phyloP scores from a whole-genome alignment of 176 grass and related monocot genomes.

The Ananas comosus region DNA sequence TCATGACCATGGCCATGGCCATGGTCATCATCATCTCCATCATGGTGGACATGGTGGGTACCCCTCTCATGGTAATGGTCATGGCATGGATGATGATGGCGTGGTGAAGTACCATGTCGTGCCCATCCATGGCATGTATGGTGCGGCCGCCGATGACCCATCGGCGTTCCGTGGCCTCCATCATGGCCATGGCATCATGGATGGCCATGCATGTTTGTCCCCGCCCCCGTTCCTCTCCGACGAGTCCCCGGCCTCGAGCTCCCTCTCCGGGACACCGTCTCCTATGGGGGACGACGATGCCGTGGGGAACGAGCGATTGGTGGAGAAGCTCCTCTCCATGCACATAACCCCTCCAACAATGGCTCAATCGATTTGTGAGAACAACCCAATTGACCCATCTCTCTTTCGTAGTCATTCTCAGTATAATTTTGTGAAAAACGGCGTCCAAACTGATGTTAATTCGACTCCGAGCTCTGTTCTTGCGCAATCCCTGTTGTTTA shows the following conservation, averaged over 20 bases:
- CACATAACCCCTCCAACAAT: background rate
- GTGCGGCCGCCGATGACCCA: background rate
- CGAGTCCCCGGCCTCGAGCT: slow-evolving; percentile 3
- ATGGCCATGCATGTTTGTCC: slow-evolving; percentile 3
- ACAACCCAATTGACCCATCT: background rate
- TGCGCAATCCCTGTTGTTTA: background rate
- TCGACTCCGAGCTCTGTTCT: background rate
- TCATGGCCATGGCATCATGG: background rate
- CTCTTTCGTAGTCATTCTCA: background rate
- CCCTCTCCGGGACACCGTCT: background rate
- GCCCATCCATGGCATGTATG: background rate
- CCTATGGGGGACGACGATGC: background rate
- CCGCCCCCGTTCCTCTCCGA: slow-evolving; percentile 2
- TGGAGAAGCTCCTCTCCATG: background rate
- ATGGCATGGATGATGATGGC: background rate
- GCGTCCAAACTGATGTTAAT: background rate
- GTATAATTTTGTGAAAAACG: background rate
- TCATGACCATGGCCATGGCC: slow-evolving; percentile 11
- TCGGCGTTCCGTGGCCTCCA: background rate
- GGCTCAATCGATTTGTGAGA: background rate
- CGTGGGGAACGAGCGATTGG: background rate
- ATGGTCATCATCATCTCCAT: slow-evolving; percentile 25
- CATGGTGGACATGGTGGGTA: slow-evolving; percentile 25
- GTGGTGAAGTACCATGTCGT: background rate
- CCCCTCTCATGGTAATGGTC: background rate